Conservation (phyloP, 2,329 filamentous ascomycete species). For the Fusarium tricinctum region DNA sequence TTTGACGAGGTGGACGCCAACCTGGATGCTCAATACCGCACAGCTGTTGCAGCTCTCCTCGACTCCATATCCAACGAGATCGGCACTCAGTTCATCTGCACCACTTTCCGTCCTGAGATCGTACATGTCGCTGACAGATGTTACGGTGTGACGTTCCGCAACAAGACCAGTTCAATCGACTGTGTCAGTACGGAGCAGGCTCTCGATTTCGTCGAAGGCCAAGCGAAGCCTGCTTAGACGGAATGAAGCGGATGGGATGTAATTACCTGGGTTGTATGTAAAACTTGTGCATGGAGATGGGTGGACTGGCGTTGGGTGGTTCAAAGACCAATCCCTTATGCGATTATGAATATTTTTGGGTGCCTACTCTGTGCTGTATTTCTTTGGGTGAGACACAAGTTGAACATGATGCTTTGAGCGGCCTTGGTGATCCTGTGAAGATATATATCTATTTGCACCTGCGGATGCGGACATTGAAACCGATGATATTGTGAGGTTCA, state of each 20-base stretch:
- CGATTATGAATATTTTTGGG: conserved; percentile 44
- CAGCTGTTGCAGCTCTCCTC: conserved; percentile 91
- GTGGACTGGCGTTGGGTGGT: conserved; percentile 47
- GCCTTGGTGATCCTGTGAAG: conserved; percentile 32
- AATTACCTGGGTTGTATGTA: conserved; percentile 37
- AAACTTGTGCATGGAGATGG: conserved; percentile 42
- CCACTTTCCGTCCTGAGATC: conserved; percentile 97
- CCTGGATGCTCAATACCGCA: conserved; percentile 96
- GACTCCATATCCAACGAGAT: conserved; percentile 79
- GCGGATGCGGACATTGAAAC: conserved; percentile 22
- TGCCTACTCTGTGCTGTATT: conserved; percentile 32
- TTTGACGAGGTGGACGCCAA: conserved; percentile 99
- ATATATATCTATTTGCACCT: conserved; percentile 34
- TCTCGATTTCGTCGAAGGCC: conserved; percentile 93
- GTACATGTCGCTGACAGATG: conserved; percentile 95
- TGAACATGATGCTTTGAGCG: conserved; percentile 28
- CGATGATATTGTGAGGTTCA: conserved; percentile 4
- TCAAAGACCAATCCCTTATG: conserved; percentile 46
- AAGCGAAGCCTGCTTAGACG: conserved; percentile 60
- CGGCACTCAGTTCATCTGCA: conserved; percentile 92
- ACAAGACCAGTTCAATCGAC: conserved; percentile 95
- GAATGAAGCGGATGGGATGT: conserved; percentile 7
- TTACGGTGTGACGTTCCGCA: conserved; percentile 93
- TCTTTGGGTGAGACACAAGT: conserved; percentile 30
- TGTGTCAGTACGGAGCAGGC: conserved; percentile 90